Base-by-base conservation (phyloP, 352 stramenopile genomes). In the Globisporangium viniferum region DNA sequence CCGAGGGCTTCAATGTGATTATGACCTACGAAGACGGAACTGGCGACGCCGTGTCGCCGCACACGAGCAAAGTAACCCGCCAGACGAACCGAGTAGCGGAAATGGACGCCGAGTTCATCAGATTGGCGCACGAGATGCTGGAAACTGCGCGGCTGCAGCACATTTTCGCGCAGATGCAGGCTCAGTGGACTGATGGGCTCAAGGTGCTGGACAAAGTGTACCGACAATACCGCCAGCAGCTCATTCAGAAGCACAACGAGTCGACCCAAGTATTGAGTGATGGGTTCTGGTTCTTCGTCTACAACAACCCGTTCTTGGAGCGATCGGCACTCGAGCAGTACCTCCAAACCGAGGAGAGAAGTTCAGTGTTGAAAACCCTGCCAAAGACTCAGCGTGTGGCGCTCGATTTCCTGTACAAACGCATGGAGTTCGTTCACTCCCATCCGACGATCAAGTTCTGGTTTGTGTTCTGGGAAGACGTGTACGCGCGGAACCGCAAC, bases 211-310 rank as follows among this genome's bases (percentile, higher is more conserved):
- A 54, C 31, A 24, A 58, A 5, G 22, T 70, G 44, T 53, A 77
- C 8, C 58, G 73, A 8, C 20, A 49, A 31, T 86, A 86, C 55
- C 69, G 79, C 33, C 35, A 48, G 3, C 29, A 44, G 20, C 60
- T 82, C 10, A 71, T 73, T 10, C 41, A 68, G 0, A 72, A 73
- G 24, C 67, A 80, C 27, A n/a, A 5, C 5, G 12, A 59, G 22
- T 72, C 70, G 0, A 79, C 81, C 24, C 33, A 63, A 10, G 73
- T 74, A 5, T 73, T 84, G 0, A 73, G 69, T 36, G 75, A 83
- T 36, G 74, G 62, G 0, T 84, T 87, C 18, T 87, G 76, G 76
- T 82, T 72, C 39, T 80, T 81, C 56, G 73, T 87, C 14, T 84
- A 77, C 59, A 79, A 79, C 29, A 77, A 84, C 31, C 54, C 72